Base-by-base conservation (phyloP, 495 filamentous ascomycete genomes). In the Xylaria palmicola region DNA sequence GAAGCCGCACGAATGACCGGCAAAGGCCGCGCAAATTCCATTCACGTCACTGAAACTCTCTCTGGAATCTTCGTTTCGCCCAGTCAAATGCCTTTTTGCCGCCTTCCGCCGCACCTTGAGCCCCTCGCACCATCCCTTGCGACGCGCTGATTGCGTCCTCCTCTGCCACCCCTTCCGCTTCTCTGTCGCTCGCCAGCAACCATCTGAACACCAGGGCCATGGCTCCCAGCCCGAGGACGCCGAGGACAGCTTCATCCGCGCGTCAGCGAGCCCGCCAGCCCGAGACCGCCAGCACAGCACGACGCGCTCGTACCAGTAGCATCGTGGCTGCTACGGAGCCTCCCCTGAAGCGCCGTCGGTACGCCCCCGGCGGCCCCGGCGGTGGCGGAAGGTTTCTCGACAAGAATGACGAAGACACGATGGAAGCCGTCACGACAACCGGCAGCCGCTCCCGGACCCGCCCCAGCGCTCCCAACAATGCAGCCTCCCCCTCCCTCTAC, bases 301-400 rank as follows among this genome's bases (percentile, higher is more conserved):
- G 78, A 63, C 71, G 72, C 68, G 74, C 68, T 43, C 70, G 77
- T 49, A 53, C 62, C 20, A 70, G 61, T 13, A 59, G 68, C 54
- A 76, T 76, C 32, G 72, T 66, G 26, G 70, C 76, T 22, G 78
- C 79, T 19, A 79, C 79, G 1, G 82, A 85, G 61, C 82, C 81
- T n/a, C 79, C 81, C 13, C 70, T 68, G 0, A 84, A 83, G 72
- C 76, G 77, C 56, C 71, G 79, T 59, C 73, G 76, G 58, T 93
- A 92, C 70, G 80, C 92, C 32, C 89, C 91, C 41, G 89, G 88
- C 59, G 90, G 90, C 26, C 87, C 89, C 34, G 88, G 89, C n/a
- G 90, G 90, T 57, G 88, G 89, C 57, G 89, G 89, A 24, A 78
- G 91, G 62, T 92, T 90, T 65, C 78, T 90, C 29, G 88, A 92